Base-by-base conservation (phyloP, 2,329 filamentous ascomycete genomes). In the Boeremia exigua region DNA sequence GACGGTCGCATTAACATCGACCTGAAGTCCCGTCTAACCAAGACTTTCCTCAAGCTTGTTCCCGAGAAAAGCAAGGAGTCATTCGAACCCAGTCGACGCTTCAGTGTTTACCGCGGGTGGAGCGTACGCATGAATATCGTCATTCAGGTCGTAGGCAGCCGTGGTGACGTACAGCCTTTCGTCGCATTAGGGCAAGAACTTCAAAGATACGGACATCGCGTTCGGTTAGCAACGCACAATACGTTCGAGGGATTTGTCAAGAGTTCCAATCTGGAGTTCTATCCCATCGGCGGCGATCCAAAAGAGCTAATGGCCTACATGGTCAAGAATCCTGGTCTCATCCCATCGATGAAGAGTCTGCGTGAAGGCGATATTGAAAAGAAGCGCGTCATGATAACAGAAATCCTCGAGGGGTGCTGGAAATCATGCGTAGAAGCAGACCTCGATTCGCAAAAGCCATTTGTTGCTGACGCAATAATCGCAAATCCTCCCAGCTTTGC, bases 391-490 rank as follows among this genome's bases (percentile, higher is more conserved):
- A 63, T 65, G 63, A 59, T 75, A 11, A 30, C 33, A 1, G 66
- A 74, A 32, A 64, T 69, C 38, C 45, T 75, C 1, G 39, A 69
- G 3, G 71, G 70, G 1, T 74, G 70, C 60, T 74, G 71, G 71
- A 62, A 54, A 6, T 63, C 65, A 12, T 77, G 72, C 11, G 48
- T 79, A 2, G 72, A 74, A 3, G 67, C 69, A 15, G 78, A 77
- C 7, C 69, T 75, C 8, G 63, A 75, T 2, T 51, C 47, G 7
- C n/a, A 54, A 3, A 23, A 58, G n/a, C 90, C 90, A 1, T 96
- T 96, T 69, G 86, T 96, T 33, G 91, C 91, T 0, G 90, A 91
- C 74, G 65, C 63, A 88, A 91, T 92, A 59, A 90, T 92, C 63
- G 89, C 89, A 1, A 92, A 92, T 57, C 89, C 89, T 1, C 89